Conservation (phyloP, 2,329 filamentous ascomycete species). For the Mycosphaerella sp. region DNA sequence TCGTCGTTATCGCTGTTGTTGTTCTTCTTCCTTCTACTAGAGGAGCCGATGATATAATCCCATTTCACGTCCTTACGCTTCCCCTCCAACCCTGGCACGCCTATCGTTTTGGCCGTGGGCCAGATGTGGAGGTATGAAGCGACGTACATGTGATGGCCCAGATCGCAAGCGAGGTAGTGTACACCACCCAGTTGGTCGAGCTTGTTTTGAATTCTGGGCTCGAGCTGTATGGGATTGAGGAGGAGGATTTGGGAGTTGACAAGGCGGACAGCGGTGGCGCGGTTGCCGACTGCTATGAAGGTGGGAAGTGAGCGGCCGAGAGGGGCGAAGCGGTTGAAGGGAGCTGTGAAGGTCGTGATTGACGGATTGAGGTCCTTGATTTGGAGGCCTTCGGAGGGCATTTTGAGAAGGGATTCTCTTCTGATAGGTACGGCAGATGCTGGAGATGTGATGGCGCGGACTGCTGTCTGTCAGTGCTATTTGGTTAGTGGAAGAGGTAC, state of each 20-base stretch:
- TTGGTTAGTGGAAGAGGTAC: neutral
- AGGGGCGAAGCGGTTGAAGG: constrained; percentile 18
- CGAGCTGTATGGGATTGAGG: constrained; percentile 14
- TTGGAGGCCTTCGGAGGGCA: constrained; percentile 3
- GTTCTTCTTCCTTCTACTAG: constrained; percentile 3
- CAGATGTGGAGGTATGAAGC: constrained; percentile 9
- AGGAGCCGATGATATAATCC: constrained; percentile 11
- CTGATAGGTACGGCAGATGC: too few species aligned
- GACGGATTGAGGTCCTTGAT: constrained; percentile 9
- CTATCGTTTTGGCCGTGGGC: constrained; percentile 15
- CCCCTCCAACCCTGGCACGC: constrained; percentile 7
- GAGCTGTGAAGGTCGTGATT: constrained; percentile 16
- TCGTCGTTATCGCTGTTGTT: constrained; percentile 7
- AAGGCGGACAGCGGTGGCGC: constrained; percentile 13
- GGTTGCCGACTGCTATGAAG: constrained; percentile 16
- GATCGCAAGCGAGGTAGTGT: constrained; percentile 14
- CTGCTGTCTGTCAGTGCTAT: neutral
- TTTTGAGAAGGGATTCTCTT: neutral
- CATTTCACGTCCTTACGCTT: constrained; percentile 15
- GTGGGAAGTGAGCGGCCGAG: constrained; percentile 13
- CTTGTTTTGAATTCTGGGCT: constrained; percentile 6
- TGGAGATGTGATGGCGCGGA: too few species aligned
- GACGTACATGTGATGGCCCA: constrained; percentile 18
- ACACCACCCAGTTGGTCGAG: constrained; percentile 13
- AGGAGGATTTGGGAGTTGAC: constrained; percentile 9